Evolutionary conservation across 331 rosid species (phyloP).

Genomic region (Malus hybrid): DNA sequence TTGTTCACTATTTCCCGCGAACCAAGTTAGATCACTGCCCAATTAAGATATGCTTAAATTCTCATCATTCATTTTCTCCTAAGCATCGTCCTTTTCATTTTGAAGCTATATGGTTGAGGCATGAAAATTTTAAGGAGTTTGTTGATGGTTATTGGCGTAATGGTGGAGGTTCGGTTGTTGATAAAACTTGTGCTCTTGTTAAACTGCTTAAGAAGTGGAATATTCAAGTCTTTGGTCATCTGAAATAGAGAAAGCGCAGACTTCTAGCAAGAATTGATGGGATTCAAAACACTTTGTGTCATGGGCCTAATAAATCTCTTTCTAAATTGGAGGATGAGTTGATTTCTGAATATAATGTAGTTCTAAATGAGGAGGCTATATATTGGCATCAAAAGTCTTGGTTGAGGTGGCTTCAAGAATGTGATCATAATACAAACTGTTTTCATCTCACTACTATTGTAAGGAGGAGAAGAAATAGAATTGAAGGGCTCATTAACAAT

Average conservation of each 20-base stretch:
- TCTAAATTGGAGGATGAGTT: accelerated
- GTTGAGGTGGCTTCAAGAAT: not conserved
- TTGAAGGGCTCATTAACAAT: not conserved
- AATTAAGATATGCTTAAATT: too few relatives aligned
- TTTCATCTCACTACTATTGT: not conserved
- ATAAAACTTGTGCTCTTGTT: not conserved
- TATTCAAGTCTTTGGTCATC: not conserved
- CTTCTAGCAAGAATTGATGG: not conserved
- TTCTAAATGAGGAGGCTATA: not conserved
- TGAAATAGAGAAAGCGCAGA: not conserved
- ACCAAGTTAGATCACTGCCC: not conserved
- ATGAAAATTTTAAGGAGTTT: not conserved
- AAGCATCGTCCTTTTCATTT: not conserved
- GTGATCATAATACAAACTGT: not conserved
- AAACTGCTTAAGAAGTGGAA: not conserved
- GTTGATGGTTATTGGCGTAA: too few relatives aligned
- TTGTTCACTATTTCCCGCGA: not conserved
- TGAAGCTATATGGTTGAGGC: not conserved
- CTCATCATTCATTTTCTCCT: too few relatives aligned
- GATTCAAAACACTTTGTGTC: not conserved
- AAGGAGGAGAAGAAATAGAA: not conserved
- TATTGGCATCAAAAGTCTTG: not conserved
- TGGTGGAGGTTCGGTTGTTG: not conserved
- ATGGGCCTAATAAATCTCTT: not conserved
- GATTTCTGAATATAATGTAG: accelerated